Base-by-base conservation (phyloP, 441 rosid genomes). In the Populus tomentosa region DNA sequence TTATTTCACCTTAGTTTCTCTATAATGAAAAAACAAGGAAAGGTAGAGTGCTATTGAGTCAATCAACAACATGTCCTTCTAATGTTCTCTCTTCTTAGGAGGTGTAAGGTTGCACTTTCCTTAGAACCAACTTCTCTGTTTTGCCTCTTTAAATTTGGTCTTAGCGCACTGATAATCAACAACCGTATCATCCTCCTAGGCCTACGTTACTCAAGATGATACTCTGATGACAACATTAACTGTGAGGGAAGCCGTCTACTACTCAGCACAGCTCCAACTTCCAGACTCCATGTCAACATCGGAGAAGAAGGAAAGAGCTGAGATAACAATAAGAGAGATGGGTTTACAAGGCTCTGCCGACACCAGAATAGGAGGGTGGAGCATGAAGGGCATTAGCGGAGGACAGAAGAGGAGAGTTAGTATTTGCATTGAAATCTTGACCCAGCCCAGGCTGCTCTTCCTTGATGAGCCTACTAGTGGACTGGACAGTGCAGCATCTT, bases 101-200 rank as follows among this genome's bases (percentile, higher is more conserved):
- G 56, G 1, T 13, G 6, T 11, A 46, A 4, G 56, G 18, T 0
- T 0, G 56, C 56, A 1, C 14, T 42, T 11, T 42, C 14, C 50
- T 38, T 1, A 3, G 50, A 42, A 42, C 50, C 50, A 42, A 42
- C 50, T 42, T 42, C 50, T 42, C 50, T 42, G 50, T 42, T 13
- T 46, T 46, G 5, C 56, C 18, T 46, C 56, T 13, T 46, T 46
- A 46, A 42, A 42, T 85, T 84, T 42, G 89, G 88, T 40, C 83
- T 5, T 35, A 35, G 38, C 38, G 1, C 38, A 35, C 38, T 6
- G 38, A 35, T 35, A 35, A 35, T 0, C 38, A 35, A 35, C 0
- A 30, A 35, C 38, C 38, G 8, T 35, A 35, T 35, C 23, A 16
- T 53, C n/a, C n/a, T 53, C 7, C 2, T 6, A 53, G 61, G 61